Evolutionary conservation across 768 basidiomycete species (phyloP).

Genomic region (Pulveroboletus sp.): DNA sequence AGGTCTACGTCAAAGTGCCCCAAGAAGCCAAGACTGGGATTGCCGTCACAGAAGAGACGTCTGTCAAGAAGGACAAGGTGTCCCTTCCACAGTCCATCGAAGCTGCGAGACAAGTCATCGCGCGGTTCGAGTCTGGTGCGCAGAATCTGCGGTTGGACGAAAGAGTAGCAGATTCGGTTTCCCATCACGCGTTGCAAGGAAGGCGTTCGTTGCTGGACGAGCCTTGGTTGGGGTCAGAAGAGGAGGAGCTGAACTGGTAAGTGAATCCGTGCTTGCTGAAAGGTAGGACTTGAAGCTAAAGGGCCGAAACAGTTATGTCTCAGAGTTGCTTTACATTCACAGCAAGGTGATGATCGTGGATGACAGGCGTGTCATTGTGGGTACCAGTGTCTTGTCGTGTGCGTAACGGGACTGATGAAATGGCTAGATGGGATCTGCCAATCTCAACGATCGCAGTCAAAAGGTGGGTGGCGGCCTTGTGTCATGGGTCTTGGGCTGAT

Average conservation of each 20-base stretch:
- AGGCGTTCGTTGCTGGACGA: conserved; percentile 65
- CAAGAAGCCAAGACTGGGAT: conserved; percentile 48
- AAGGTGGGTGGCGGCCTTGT: conserved; percentile 39
- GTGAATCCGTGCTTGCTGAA: conserved; percentile 32
- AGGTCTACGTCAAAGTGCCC: conserved; percentile 58
- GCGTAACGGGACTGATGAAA: conserved; percentile 5
- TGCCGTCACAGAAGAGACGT: conserved; percentile 50
- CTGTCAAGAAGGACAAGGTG: conserved; percentile 58
- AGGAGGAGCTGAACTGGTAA: conserved; percentile 79
- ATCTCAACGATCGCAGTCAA: conserved; percentile 86
- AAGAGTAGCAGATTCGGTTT: conserved; percentile 70
- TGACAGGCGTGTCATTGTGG: conserved; percentile 82
- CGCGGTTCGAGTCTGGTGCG: conserved; percentile 69
- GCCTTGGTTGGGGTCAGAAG: conserved; percentile 78
- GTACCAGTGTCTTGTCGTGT: conserved; percentile 24
- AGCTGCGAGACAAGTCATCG: conserved; percentile 67
- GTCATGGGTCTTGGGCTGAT: conserved; percentile 4
- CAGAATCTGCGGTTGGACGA: conserved; percentile 53
- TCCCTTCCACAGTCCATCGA: conserved; percentile 62
- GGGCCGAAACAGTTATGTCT: conserved; percentile 57
- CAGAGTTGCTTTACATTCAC: conserved; percentile 82
- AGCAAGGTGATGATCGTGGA: conserved; percentile 94
- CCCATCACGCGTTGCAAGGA: conserved; percentile 76
- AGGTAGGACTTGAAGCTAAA: conserved; percentile 5
- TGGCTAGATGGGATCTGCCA: conserved; percentile 85